phyloP scores from a whole-genome alignment of 129 eudicot genomes.

The Tanacetum coccineum region DNA sequence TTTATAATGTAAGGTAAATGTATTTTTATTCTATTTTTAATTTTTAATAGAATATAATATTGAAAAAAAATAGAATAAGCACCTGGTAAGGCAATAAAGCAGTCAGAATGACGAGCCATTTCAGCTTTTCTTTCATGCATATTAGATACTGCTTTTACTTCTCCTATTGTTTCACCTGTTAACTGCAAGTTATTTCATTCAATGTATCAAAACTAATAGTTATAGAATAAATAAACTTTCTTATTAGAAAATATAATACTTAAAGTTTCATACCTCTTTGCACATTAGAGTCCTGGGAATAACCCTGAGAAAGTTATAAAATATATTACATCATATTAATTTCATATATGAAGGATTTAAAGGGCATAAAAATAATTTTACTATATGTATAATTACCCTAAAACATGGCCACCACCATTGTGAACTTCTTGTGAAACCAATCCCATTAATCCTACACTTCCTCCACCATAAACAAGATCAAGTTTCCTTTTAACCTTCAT shows the following conservation, averaged over 20 bases:
- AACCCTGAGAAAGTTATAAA: slow-evolving; percentile 33
- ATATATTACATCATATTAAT: neutral
- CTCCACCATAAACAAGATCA: slow-evolving; percentile 77
- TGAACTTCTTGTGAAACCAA: slow-evolving; percentile 58
- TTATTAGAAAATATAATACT: neutral
- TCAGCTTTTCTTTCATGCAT: slow-evolving; percentile 92
- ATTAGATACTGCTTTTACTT: slow-evolving; percentile 44
- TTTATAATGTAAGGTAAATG: no score
- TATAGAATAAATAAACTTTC: neutral
- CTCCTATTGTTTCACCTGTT: slow-evolving; percentile 71
- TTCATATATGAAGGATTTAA: neutral
- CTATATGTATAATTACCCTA: slow-evolving; percentile 39
- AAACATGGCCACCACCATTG: slow-evolving; percentile 59
- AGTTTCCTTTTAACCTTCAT: slow-evolving; percentile 54
- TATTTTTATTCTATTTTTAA: neutral
- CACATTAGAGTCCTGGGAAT: slow-evolving; percentile 61
- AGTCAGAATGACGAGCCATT: slow-evolving; percentile 82
- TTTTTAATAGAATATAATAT: neutral
- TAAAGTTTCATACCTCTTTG: slow-evolving; percentile 43
- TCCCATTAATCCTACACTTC: slow-evolving; percentile 66
- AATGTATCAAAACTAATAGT: no score
- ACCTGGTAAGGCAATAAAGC: slow-evolving; percentile 84
- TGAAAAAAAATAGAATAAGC: neutral
- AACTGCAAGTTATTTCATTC: no score
- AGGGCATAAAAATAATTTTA: slow-evolving; percentile 8